Evolutionary conservation across 208 protist species (phyloP), one percentile per base, ranked within the genome.

Genomic region (Trypanosoma scelopori): DNA sequence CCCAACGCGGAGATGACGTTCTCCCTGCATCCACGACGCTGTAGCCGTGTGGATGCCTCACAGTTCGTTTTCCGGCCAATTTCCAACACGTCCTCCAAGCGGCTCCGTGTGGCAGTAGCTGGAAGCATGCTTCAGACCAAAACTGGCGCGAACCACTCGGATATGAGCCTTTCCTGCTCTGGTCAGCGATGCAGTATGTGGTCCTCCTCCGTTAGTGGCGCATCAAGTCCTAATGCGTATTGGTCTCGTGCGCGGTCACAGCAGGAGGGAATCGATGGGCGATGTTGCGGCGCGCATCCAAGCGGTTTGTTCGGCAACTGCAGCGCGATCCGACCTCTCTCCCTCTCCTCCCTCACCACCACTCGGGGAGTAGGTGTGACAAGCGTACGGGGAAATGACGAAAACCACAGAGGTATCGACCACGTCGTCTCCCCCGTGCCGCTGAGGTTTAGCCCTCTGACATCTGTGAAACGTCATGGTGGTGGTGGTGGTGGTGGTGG

Each of bases 161-260:
- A 74, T 43, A 28, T 12, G 11, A 61, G 23, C 42, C 7, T 57
- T 20, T 74, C 60, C 1, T 16, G 37, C 1, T 68, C 59, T 50
- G 37, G 7, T 5, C 51, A 64, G 9, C 28, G 35, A 22, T 57
- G 55, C 20, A 46, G 61, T 28, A 30, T 51, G 32, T 67, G 69
- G 59, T 68, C 69, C 20, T 66, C 59, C 1, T 62, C 53, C 6
- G 37, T 69, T 39, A 74, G 69, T 56, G 61, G 20, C 9, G 58
- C 16, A 13, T 47, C 43, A 22, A 74, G 45, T 39, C 59, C 60
- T n/a, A 42, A 15, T 27, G 1, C 9, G 37, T 30, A 27, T 42
- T 68, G 35, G 15, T 22, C n/a, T 13, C 46, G 30, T 37, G 23
- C 45, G 20, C 43, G 28, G 15, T 49, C 41, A n/a, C 32, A 60